These are phyloP conservation scores for Juglanconis sp. DNA, from an alignment of 2,329 filamentous ascomycete genomes.

Conservation along the genomic window DNA sequence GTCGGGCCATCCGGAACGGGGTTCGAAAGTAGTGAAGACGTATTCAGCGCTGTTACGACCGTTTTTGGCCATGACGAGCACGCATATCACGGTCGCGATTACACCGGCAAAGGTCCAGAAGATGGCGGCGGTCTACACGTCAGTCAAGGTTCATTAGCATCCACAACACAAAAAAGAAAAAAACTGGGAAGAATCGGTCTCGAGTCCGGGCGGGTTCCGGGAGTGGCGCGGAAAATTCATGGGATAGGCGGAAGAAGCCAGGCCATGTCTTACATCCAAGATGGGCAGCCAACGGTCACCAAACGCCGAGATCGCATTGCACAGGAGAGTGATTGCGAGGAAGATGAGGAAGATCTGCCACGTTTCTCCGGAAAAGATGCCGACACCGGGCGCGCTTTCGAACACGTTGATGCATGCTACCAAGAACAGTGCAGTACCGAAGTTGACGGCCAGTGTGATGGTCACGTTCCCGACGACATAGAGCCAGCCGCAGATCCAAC, in stretches of 20 bases:
- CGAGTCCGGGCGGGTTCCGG: neutral
- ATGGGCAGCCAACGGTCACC: conserved; percentile 65
- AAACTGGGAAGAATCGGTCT: conserved; percentile 5
- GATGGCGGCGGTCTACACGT: conserved; percentile 62
- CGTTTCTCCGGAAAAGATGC: conserved; percentile 43
- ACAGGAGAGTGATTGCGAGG: conserved; percentile 62
- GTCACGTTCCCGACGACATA: conserved; percentile 79
- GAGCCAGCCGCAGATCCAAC: conserved; percentile 73
- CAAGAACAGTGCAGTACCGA: conserved; percentile 67
- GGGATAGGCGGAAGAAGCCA: neutral
- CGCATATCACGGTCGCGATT: conserved; percentile 59
- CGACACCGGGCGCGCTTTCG: conserved; percentile 39
- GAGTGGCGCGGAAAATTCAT: neutral
- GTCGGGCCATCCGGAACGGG: conserved; percentile 64
- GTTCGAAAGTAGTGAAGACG: conserved; percentile 68
- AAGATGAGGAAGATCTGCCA: conserved; percentile 74
- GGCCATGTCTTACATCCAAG: conserved; percentile 59
- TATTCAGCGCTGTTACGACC: conserved; percentile 61
- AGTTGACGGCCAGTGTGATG: conserved; percentile 80
- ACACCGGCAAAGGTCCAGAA: conserved; percentile 73
- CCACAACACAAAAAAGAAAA: conserved; percentile 7
- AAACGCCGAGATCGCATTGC: conserved; percentile 63
- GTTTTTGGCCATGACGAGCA: conserved; percentile 65
- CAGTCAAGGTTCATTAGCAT: conserved; percentile 19
- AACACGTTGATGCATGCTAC: conserved; percentile 56